Evolutionary conservation across 2,329 filamentous ascomycete genomes (phyloP), one percentile per base, ranked within the genome.

Genomic region (Fusarium anthophilum): DNA sequence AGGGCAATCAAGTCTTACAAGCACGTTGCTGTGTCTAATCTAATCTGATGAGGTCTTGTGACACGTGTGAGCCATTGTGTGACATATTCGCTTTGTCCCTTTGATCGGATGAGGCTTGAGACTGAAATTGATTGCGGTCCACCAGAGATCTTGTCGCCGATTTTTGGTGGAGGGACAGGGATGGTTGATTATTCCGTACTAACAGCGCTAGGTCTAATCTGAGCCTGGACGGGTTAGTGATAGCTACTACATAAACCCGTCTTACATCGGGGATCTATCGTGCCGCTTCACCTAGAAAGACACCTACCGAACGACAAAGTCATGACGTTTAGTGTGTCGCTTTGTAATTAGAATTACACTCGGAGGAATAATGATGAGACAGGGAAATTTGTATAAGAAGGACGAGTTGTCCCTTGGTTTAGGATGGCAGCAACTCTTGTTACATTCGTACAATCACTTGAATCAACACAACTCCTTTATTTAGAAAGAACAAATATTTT

Each of bases 1-100:
- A 69, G 35, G 69, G 60, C 53, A 54, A 75, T 58, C 47, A 70
- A 73, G 38, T 71, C 47, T 56, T 63, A 55, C 41, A 63, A 39
- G 32, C 39, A 41, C 22, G 48, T 47, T 53, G 3, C 37, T 45
- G 41, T 30, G 18, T 45, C 32, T 37, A n/a, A 26, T 26, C 9
- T 5, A 26, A 44, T 38, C 18, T 28, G 11, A 35, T 17, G 22
- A 18, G 14, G 11, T 28, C 4, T 35, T 26, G n/a, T 35, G 6
- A 18, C 24, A 41, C 26, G 3, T 43, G 28, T n/a, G 43, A 37
- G 7, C 13, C 9, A 32, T 32, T 26, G n/a, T 6, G 18, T 54
- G 51, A 8, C 51, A 28, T 28, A 3, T 41, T 39, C 20, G 6
- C 51, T 6, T 18, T 55, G 35, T 28, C 20, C 14, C 32, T 32